phyloP scores from a whole-genome alignment of 495 filamentous ascomycete species.

The Clavariopsis aquatica region DNA sequence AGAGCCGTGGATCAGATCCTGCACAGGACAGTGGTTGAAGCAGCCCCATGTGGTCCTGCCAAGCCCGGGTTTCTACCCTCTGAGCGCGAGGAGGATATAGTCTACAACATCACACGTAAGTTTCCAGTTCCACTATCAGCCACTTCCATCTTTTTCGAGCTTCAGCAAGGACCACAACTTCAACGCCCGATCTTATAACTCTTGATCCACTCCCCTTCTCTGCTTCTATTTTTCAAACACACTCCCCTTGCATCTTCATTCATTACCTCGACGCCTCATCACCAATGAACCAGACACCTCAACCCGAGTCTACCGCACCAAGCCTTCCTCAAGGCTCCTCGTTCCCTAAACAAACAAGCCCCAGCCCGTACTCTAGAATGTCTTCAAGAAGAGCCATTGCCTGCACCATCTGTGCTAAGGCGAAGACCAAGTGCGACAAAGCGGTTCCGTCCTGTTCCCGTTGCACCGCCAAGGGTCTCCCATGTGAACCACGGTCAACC shows the following conservation, averaged over 20 bases:
- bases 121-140: constrained; percentile 20
- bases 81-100: constrained; percentile 5
- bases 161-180: constrained; percentile 12
- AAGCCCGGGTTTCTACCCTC: constrained; percentile 17
- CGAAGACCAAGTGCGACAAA: constrained; percentile 51
- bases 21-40: constrained; percentile 32
- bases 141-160: constrained; percentile 15
- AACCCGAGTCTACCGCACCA: constrained; percentile 6
- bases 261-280: not conserved
- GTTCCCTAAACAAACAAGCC: constrained; percentile 17
- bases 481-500: constrained; percentile 36
- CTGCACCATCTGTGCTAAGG: constrained; percentile 60
- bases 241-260: constrained; percentile 4
- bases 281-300: constrained; percentile 26
- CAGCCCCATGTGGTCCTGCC: not conserved
- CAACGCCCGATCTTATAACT: constrained; percentile 16
- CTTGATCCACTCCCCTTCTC: constrained; percentile 1
- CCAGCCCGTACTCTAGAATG: constrained; percentile 24
- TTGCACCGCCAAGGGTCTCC: constrained; percentile 38
- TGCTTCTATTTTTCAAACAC: not conserved
- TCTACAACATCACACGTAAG: constrained; percentile 33
- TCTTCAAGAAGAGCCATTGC: constrained; percentile 49
- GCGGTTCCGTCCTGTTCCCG: constrained; percentile 38
- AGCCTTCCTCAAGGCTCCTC: constrained; percentile 19
- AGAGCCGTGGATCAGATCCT: constrained; percentile 25